Evolutionary conservation across 495 filamentous ascomycete species (phyloP).

Genomic region (Penicillium roqueforti): DNA sequence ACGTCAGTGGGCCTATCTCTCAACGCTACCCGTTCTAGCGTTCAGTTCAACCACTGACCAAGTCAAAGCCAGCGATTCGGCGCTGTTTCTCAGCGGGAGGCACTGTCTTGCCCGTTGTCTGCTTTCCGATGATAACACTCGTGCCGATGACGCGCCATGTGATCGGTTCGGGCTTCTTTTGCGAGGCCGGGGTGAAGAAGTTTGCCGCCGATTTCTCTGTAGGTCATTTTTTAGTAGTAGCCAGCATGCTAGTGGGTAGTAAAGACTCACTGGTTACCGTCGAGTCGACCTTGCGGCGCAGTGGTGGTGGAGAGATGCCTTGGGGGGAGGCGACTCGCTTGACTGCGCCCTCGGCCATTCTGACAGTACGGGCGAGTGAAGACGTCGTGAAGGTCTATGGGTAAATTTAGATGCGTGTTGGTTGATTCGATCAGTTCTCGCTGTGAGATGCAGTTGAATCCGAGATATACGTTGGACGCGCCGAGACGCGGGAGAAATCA

Average conservation of each 20-base stretch:
- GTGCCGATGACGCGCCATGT: constrained; percentile 67
- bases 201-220: constrained; percentile 65
- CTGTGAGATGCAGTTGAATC: not conserved
- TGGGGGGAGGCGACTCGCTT: constrained; percentile 38
- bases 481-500: constrained; percentile 27
- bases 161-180: constrained; percentile 76
- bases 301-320: constrained; percentile 43
- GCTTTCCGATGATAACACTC: constrained; percentile 74
- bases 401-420: not conserved
- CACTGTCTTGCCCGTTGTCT: constrained; percentile 40
- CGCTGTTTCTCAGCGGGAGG: constrained; percentile 27
- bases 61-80: constrained; percentile 87
- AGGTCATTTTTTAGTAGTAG: not conserved
- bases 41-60: constrained; percentile 51
- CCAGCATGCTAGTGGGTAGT: not conserved
- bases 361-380: constrained; percentile 18
- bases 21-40: too few species aligned
- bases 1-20: not conserved
- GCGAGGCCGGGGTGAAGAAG: constrained; percentile 85
- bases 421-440: not conserved
- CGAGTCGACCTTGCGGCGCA: constrained; percentile 59
- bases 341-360: constrained; percentile 31
- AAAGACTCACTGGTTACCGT: constrained; percentile 66
- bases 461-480: constrained; percentile 21
- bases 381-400: constrained; percentile 10